Base-by-base conservation (phyloP, 2,329 filamentous ascomycete genomes). In the Gaeumannomyces sp. region DNA sequence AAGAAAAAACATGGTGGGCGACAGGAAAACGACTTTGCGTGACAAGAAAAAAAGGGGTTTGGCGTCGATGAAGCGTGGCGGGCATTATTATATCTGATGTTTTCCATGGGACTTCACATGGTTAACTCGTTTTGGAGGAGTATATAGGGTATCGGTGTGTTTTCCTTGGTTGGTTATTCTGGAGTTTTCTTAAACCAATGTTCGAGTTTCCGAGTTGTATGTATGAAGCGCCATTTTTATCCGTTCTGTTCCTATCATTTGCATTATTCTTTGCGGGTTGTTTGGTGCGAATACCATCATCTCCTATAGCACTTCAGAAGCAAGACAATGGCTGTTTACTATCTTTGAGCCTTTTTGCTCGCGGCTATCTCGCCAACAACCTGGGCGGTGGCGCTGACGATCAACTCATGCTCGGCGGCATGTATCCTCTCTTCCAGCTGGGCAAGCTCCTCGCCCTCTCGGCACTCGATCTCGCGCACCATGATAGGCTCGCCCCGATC, bases 401-500 rank as follows among this genome's bases (percentile, higher is more conserved):
- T 92, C 69, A 93, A 77, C 68, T 83, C 81, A 79, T 94, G 92
- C 79, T 97, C 93, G 35, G 87, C 81, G 27, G 76, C 76, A 75
- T 97, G 92, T 67, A 97, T 90, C 73, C 87, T 87, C 71, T 85
- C 79, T 76, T 92, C 84, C 33, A 97, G 80, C 62, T 84, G 82
- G 45, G 86, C 83, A 65, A 94, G 71, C 29, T 80, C 81, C 71
- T 92, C 88, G 50, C 85, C 87, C 61, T 84, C 80, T 66, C 83
- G 83, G 69, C 84, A 86, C 65, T 86, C 81, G 29, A 97, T 85
- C 76, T 93, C 89, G 68, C 82, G 76, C 2, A 88, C 83, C 67
- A 93, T 72, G 70, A 96, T 89, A 13, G 91, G 88, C 68, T 84
- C 80, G 2, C 93, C 93, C 72, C 89, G 84, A 78, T 97, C 93